phyloP scores from a whole-genome alignment of 192 early-diverging fungal genomes.

The Coemansia sp. region DNA sequence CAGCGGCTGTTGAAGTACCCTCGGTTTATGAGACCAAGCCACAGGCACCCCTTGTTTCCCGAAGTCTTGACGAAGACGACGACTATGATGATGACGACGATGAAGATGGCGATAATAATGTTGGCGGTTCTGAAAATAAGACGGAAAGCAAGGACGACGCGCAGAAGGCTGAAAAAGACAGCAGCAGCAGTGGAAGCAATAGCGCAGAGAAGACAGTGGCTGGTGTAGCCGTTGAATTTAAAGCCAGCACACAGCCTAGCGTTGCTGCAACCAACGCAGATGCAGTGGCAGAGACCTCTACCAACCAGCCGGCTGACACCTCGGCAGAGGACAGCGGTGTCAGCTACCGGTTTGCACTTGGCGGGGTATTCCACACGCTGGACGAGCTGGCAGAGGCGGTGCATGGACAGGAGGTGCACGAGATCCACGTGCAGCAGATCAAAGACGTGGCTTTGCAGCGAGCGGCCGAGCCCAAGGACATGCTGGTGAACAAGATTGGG shows the following conservation, averaged over 20 bases:
- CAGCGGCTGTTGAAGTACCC: slow-evolving; percentile 9
- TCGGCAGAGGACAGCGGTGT: background rate
- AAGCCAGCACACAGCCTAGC: too few relatives aligned
- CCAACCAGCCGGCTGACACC: background rate
- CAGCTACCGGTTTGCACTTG: slow-evolving; percentile 7
- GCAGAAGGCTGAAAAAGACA: background rate
- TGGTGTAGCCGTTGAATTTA: too few relatives aligned
- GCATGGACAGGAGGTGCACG: slow-evolving; percentile 31
- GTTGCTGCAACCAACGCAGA: too few relatives aligned
- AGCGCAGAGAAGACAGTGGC: too few relatives aligned
- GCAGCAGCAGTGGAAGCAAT: too few relatives aligned
- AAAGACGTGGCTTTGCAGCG: slow-evolving; percentile 22
- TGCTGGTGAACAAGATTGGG: slow-evolving; percentile 45
- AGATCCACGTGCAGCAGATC: slow-evolving; percentile 24
- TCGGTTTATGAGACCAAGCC: slow-evolving; percentile 8
- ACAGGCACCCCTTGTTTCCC: slow-evolving; percentile 12
- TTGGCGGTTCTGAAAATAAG: background rate
- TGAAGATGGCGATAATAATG: slow-evolving; percentile 18
- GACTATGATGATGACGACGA: slow-evolving; percentile 46
- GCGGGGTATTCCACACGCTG: slow-evolving; percentile 40
- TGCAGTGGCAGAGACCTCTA: too few relatives aligned
- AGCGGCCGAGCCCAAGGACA: slow-evolving; percentile 45
- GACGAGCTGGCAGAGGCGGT: slow-evolving; percentile 42
- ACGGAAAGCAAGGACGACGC: background rate
- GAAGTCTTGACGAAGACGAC: slow-evolving; percentile 44